Evolutionary conservation across 1,284 basidiomycete genomes (phyloP).

Genomic region (Apiotrichum gracile): DNA sequence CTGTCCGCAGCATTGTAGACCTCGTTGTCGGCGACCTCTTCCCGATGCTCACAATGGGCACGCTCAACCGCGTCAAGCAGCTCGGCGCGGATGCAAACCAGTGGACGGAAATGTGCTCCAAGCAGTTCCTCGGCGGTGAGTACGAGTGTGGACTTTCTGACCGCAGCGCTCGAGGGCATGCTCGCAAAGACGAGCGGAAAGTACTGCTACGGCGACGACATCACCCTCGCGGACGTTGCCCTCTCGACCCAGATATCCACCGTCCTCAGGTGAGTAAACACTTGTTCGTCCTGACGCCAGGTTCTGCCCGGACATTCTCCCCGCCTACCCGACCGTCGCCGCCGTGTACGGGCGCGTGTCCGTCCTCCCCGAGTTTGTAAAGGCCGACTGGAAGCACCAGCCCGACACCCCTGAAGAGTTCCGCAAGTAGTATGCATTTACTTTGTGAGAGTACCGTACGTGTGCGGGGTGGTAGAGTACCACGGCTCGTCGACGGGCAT

Average conservation of each 20-base stretch:
- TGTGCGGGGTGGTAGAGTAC: slow-evolving; percentile 10
- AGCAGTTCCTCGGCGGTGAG: slow-evolving; percentile 1
- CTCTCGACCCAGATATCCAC: slow-evolving; percentile 15
- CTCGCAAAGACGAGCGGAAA: slow-evolving; percentile 2
- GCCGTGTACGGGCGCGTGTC: slow-evolving; percentile 9
- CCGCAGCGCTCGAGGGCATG: slow-evolving; percentile 12
- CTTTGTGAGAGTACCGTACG: slow-evolving; percentile 15
- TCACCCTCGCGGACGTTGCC: slow-evolving; percentile 14
- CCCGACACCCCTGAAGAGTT: slow-evolving; percentile 17
- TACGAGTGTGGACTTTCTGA: background rate
- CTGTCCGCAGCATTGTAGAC: slow-evolving; percentile 10
- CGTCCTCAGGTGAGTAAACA: slow-evolving; percentile 2
- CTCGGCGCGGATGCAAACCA: slow-evolving; percentile 3
- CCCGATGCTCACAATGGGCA: slow-evolving; percentile 10
- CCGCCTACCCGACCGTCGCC: slow-evolving; percentile 4
- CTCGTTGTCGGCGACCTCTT: slow-evolving; percentile 14
- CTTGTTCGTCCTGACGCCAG: background rate
- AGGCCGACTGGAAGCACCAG: slow-evolving; percentile 18
- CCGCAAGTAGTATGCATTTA: slow-evolving; percentile 2
- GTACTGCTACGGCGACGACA: slow-evolving; percentile 13
- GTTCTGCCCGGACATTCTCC: slow-evolving; percentile 5
- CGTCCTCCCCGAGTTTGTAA: slow-evolving; percentile 11
- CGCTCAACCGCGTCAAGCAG: slow-evolving; percentile 5
- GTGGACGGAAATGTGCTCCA: slow-evolving; percentile 8
- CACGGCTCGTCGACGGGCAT: slow-evolving; percentile 14